Evolutionary conservation across 2,329 filamentous ascomycete genomes (phyloP).

Genomic region (Cadophora luteo-olivacea): DNA sequence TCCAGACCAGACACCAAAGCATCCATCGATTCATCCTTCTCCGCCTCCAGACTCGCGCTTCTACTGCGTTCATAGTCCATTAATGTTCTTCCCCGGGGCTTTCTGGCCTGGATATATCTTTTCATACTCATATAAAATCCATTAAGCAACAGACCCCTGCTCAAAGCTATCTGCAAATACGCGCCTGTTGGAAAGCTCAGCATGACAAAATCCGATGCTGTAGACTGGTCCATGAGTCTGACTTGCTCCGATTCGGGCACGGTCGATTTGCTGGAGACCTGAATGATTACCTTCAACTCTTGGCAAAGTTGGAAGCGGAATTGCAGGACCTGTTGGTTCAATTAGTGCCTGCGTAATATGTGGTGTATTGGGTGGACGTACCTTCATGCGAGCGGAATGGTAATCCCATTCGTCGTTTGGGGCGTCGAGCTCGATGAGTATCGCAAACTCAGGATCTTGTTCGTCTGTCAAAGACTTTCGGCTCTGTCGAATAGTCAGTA

Average conservation of each 20-base stretch:
- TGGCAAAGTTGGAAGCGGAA: neutral
- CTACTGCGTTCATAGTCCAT: neutral
- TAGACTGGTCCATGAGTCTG: neutral
- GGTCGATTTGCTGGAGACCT: neutral
- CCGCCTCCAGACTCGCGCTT: neutral
- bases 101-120: slow-evolving; percentile 3
- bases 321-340: neutral
- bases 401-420: neutral
- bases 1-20: neutral
- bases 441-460: neutral
- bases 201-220: neutral
- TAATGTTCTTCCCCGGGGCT: neutral
- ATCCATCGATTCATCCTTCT: neutral
- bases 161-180: slow-evolving; percentile 5
- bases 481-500: neutral
- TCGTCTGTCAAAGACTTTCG: slow-evolving; percentile 5
- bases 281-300: neutral
- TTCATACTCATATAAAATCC: neutral
- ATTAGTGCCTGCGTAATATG: neutral
- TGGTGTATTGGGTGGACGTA: neutral
- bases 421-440: neutral
- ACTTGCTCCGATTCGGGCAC: neutral
- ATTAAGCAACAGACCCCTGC: neutral
- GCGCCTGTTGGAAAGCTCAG: neutral
- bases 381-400: neutral